Base-by-base conservation (phyloP, 805 yeast species). In the Lachancea mirantina region DNA sequence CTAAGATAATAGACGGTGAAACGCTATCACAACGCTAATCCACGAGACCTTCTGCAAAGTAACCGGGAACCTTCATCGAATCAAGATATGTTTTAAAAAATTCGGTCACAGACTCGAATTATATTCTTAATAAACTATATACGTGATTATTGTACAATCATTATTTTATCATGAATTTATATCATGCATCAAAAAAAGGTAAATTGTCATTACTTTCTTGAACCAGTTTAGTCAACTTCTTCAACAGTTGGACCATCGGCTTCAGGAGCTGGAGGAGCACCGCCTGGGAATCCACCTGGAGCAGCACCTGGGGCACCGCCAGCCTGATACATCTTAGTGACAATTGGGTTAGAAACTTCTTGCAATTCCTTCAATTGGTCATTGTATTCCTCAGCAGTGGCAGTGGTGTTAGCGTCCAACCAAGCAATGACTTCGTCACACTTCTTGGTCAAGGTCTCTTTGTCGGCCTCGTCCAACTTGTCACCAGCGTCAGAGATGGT, bases 351-450 rank as follows among this genome's bases (percentile, higher is more conserved):
- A 52, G 95, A 94, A 68, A 82, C 72, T 53, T 78, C 85, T 74
- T 89, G 96, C 62, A 88, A 83, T 67, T 87, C 96, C 82, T 89
- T 89, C 73, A 87, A 94, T 73, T 77, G 81, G 70, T 82, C 95
- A 57, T 78, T 74, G 68, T 67, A 88, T 76, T 88, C 97, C 59
- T 89, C 96, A 52, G 83, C 76, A 43, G 95, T 68, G 53, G 94
- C 96, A 51, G 95, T 78, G 62, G 79, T 84, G 74, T 84, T 83
- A 57, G 75, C 72, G 68, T 88, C 97, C 67, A 89, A 78, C 96
- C 96, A 89, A 43, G 77, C 64, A 55, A 85, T 79, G 50, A 84
- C 72, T 66, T 81, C 87, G 45, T 82, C 85, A 64, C 84, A 77
- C 59, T 88, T 87, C 72, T 81, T 80, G 57, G 75, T 68, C 50